Evolutionary conservation across 164 flowering plant species (phyloP), one percentile per base, ranked within the genome.

Genomic region (Vitis labrusca): DNA sequence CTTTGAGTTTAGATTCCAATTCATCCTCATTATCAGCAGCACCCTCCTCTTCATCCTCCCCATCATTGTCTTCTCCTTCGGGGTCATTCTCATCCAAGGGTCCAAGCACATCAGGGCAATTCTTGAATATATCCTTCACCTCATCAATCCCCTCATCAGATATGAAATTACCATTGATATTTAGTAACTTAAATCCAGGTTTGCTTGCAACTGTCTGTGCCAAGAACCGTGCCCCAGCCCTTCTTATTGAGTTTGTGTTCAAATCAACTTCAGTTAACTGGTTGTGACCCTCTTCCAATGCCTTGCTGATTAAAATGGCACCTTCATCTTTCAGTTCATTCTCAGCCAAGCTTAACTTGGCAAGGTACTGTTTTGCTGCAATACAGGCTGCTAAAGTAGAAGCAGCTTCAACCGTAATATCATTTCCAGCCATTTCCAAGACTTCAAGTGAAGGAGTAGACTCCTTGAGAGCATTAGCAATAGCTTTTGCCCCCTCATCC

Each of bases 251-350:
- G 50, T 89, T 89, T 50, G 81, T 67, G 71, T 83, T 84, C 83
- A 87, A 29, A 71, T 87, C 93, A 47, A 89, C 83, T 77, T 87
- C 93, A 69, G 2, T 69, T 54, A 88, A 76, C 63, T 83, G 85
- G 12, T 75, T 72, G 65, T 80, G 84, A 30, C 84, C 85, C 62
- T 75, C 80, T 61, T 74, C 84, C 57, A 84, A 62, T 66, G 85
- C 82, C 70, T 82, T 79, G 16, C 79, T 75, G 59, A 87, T 83
- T 60, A 81, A 52, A 57, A 85, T 77, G 13, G 87, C 86, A 67
- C 91, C 91, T 68, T 85, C 91, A 76, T 89, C 91, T 69, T 87
- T 87, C 67, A 89, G 73, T 67, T 89, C 91, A 76, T 89, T 89
- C 76, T 89, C 93, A 29, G 86, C 29, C 79, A 89, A 74, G 76